A percentile compares a stretch with the other conserved stretches of the same genome.
These are phyloP conservation scores for Withania somnifera DNA, from an alignment of 305 asterid species.

Conservation along the genomic window DNA sequence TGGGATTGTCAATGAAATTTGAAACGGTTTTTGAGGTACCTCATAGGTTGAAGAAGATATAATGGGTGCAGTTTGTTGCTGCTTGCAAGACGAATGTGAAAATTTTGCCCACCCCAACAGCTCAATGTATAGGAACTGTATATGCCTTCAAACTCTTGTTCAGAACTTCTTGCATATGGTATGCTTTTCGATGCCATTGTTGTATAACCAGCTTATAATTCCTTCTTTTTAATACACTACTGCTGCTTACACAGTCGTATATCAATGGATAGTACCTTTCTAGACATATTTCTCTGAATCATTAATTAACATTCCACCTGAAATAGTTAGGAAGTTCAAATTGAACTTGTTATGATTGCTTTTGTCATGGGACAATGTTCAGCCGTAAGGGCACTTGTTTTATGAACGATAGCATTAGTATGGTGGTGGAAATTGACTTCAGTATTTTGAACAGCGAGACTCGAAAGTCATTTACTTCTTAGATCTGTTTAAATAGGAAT, in stretches of 20 bases:
- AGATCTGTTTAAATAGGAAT: neutral
- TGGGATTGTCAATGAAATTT: conserved; percentile 13
- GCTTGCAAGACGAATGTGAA: conserved; percentile 67
- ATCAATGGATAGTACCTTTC: neutral
- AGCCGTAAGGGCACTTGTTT: neutral
- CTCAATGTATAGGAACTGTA: conserved; percentile 51
- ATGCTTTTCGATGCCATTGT: conserved; percentile 11
- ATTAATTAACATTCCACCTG: neutral
- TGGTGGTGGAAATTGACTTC: neutral
- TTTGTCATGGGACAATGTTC: neutral
- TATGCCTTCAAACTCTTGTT: conserved; percentile 53
- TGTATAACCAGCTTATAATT: neutral
- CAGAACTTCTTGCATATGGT: conserved; percentile 63
- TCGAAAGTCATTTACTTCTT: neutral
- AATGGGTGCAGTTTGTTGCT: conserved; percentile 92
- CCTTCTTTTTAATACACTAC: neutral
- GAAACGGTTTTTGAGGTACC: conserved; percentile 12
- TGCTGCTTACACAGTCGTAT: neutral
- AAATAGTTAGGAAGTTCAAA: neutral
- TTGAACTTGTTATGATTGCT: neutral
- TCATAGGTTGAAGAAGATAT: conserved; percentile 14
- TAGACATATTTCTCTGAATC: neutral
- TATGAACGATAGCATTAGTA: neutral
- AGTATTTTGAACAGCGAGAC: neutral
- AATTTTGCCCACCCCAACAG: conserved; percentile 58